phyloP scores from a whole-genome alignment of 148 eudicot genomes.

The Camellia lanceoleosa region DNA sequence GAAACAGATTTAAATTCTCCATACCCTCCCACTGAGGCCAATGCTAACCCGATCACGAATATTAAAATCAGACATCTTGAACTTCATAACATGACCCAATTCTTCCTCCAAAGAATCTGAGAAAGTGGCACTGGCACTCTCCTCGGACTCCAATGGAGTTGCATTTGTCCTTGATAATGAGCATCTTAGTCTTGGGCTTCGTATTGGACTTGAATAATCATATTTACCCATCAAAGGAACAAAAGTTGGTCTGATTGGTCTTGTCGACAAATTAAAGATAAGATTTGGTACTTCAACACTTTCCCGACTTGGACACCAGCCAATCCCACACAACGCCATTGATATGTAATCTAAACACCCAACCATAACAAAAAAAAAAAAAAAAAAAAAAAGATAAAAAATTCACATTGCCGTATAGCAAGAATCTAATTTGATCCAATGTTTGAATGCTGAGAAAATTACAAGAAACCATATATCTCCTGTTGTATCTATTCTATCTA shows the following conservation, averaged over 20 bases:
- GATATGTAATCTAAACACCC: neutral
- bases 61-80: conserved; percentile 67
- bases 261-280: conserved; percentile 40
- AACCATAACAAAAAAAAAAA: neutral
- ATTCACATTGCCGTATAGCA: neutral
- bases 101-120: conserved; percentile 49
- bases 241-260: conserved; percentile 28
- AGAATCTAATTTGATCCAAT: neutral
- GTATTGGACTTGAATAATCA: conserved; percentile 14
- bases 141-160: conserved; percentile 42
- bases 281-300: conserved; percentile 38
- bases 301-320: conserved; percentile 41
- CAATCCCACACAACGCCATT: conserved; percentile 60
- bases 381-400: no score
- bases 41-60: conserved; percentile 72
- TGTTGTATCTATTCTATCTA: no score
- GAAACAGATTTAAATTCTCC: conserved; percentile 5
- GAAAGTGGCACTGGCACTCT: conserved; percentile 29
- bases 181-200: conserved; percentile 33
- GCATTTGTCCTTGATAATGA: conserved; percentile 36
- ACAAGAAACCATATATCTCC: neutral
- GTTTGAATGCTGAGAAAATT: neutral
- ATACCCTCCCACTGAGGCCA: conserved; percentile 90
- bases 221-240: conserved; percentile 10
- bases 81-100: conserved; percentile 69